Evolutionary conservation across 2,329 filamentous ascomycete genomes (phyloP), one percentile per base, ranked within the genome.

Genomic region (Diplodia mutila): DNA sequence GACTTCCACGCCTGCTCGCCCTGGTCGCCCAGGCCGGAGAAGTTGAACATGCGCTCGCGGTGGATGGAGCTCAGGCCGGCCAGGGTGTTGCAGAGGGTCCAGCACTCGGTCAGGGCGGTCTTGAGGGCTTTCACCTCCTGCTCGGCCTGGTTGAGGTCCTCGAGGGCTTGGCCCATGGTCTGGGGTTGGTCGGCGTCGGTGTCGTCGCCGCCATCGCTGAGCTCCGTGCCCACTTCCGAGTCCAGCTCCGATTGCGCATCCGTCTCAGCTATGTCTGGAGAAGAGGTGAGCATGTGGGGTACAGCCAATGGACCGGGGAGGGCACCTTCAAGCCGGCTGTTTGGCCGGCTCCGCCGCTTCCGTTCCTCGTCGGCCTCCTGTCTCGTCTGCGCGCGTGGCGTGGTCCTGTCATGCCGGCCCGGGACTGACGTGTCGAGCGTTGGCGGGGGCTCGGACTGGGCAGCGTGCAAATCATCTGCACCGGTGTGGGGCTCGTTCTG

Each of bases 1-100:
- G 91, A 91, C 77, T 91, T 93, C 94, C 94, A 97, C 0, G 94
- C 93, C 73, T 91, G 90, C 76, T 97, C 92, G 75, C 97, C 91
- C 32, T 90, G 87, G 71, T 93, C 90, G 0, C 90, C 90, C 12
- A 88, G 90, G 14, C 89, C 89, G 0, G 90, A 89, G 72, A 87
- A 91, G 76, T 88, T 89, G 78, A 95, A 94, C 37, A 93, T 89
- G 23, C 91, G 86, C 72, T 92, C 87, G 32, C 93, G 88, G 75
- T 97, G 92, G 70, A 90, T 91, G 21, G 91, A 94, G 77, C 93
- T 97, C 21, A 97, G 84, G 70, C 87, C 92, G 25, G 93, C 92
- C 37, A 97, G 82, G 0, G 93, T 97, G 75, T 97, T 97, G 81
- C 94, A 97, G 16, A 97, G 82, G 0, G 90, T 96, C 94, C 94